A percentile compares a stretch with the other conserved stretches of the same genome.
These are phyloP conservation scores for Axilococcus clingmanii DNA, from an alignment of 139 green algal genomes.

Conservation along the genomic window DNA sequence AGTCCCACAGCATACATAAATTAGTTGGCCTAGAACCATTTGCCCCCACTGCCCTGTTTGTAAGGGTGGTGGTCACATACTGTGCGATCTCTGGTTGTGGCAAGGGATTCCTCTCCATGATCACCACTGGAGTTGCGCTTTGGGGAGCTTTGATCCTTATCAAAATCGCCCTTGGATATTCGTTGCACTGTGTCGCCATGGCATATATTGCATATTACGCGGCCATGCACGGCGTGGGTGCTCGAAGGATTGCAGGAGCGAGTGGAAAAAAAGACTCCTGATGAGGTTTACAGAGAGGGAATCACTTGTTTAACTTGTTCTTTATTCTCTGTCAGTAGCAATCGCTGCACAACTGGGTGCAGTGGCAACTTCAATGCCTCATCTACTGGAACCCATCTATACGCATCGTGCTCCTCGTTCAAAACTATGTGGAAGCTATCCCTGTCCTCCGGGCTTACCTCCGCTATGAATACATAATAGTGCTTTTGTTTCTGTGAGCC, in stretches of 20 bases:
- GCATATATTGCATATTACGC: slow-evolving; percentile 16
- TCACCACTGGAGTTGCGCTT: background rate
- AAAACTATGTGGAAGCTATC: slow-evolving; percentile 24
- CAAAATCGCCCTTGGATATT: slow-evolving; percentile 18
- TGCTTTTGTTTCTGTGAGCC: slow-evolving; percentile 65
- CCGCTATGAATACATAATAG: slow-evolving; percentile 54
- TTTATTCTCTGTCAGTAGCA: background rate
- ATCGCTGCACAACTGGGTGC: slow-evolving; percentile 18
- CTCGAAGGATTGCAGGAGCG: too few relatives aligned
- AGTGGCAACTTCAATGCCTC: background rate
- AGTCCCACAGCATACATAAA: slow-evolving; percentile 55
- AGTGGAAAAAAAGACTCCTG: too few relatives aligned
- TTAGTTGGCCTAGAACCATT: slow-evolving; percentile 58
- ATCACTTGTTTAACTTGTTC: too few relatives aligned
- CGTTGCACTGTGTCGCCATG: background rate
- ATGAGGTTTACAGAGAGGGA: too few relatives aligned
- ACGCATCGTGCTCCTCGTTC: slow-evolving; percentile 52
- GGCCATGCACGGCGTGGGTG: background rate
- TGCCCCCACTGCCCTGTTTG: slow-evolving; percentile 48
- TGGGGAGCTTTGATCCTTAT: slow-evolving; percentile 8
- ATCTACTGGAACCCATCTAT: slow-evolving; percentile 25
- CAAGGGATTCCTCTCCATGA: too few relatives aligned
- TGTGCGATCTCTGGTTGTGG: too few relatives aligned
- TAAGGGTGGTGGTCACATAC: slow-evolving; percentile 50
- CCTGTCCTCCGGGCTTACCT: slow-evolving; percentile 5